These are phyloP conservation scores for Vicia villosa DNA, from an alignment of 306 rosid genomes.

Conservation along the genomic window DNA sequence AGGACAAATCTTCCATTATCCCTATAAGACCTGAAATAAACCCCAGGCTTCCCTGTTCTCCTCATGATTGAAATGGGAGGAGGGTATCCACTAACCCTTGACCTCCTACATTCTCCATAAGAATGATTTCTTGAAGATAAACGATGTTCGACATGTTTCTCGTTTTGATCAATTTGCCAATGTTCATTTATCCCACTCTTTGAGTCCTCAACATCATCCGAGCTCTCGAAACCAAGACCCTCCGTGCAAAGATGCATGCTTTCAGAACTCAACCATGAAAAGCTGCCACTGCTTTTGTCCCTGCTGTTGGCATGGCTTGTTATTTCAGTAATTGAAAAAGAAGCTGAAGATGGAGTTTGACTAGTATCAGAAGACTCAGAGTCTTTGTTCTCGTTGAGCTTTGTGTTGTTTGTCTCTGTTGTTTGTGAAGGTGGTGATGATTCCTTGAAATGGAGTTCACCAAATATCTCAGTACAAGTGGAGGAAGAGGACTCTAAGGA, in stretches of 20 bases:
- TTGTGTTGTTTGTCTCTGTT: constrained; percentile 20
- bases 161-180: constrained; percentile 26
- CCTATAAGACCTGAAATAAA: constrained; percentile 70
- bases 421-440: constrained; percentile 20
- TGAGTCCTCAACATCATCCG: constrained; percentile 75
- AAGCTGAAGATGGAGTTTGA: constrained; percentile 32
- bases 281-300: constrained; percentile 60
- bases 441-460: constrained; percentile 82
- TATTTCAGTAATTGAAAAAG: constrained; percentile 28
- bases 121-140: background rate
- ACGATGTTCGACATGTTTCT: constrained; percentile 39
- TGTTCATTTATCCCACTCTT: constrained; percentile 37
- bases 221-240: constrained; percentile 91
- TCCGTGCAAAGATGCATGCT: constrained; percentile 91
- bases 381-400: constrained; percentile 13
- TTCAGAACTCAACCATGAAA: constrained; percentile 66
- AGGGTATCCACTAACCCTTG: constrained; percentile 59
- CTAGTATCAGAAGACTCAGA: background rate
- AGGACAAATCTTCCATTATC: constrained; percentile 81
- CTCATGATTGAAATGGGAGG: constrained; percentile 93
- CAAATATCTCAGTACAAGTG: constrained; percentile 72
- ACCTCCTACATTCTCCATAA: constrained; percentile 50
- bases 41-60: constrained; percentile 75
- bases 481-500: constrained; percentile 45
- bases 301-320: constrained; percentile 27